These are phyloP conservation scores for Acrocalymma vagum DNA, from an alignment of 2,329 filamentous ascomycete genomes.

Conservation along the genomic window DNA sequence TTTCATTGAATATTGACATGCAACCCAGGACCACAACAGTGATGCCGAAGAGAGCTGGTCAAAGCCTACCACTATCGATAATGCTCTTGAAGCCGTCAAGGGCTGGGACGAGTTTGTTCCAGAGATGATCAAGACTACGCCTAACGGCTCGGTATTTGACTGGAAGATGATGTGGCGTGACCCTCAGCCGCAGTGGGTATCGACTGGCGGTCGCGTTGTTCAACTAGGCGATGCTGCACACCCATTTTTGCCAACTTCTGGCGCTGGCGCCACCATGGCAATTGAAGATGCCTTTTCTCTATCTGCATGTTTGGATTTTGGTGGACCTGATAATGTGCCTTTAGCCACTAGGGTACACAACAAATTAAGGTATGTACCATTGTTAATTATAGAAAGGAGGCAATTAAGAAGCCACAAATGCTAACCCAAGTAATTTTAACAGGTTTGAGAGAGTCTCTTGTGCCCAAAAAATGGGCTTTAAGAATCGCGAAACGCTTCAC, in stretches of 20 bases:
- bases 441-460: conserved; percentile 15
- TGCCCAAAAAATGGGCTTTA: conserved; percentile 18
- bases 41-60: too few species aligned
- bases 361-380: conserved; percentile 22
- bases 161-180: conserved; percentile 62
- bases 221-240: conserved; percentile 61
- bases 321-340: too few species aligned
- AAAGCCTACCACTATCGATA: too few species aligned
- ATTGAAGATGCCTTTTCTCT: conserved; percentile 52
- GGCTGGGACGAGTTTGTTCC: conserved; percentile 1
- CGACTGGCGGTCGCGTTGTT: conserved; percentile 53
- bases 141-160: conserved; percentile 44
- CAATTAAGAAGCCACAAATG: too few species aligned
- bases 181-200: conserved; percentile 58
- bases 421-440: neutral
- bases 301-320: conserved; percentile 15
- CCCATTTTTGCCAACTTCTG: conserved; percentile 59
- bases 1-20: too few species aligned
- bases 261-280: conserved; percentile 59
- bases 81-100: too few species aligned
- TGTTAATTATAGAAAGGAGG: too few species aligned
- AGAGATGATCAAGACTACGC: conserved; percentile 21
- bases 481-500: conserved; percentile 9
- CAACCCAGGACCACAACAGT: too few species aligned
- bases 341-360: conserved; percentile 23